Base-by-base conservation (phyloP, 352 stramenopile species). In the Phytophthora syringae region DNA sequence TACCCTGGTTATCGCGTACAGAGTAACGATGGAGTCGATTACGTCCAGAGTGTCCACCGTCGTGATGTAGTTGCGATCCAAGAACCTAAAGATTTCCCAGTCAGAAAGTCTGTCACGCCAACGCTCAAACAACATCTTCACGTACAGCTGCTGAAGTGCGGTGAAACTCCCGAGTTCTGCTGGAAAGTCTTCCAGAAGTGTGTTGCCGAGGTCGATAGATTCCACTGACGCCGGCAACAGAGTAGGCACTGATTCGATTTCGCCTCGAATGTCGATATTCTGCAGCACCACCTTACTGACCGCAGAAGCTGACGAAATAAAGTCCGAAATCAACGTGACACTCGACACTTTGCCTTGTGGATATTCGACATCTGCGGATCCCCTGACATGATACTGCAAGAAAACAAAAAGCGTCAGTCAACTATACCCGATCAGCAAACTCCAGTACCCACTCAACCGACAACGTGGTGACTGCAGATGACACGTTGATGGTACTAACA, bases 21-120 rank as follows among this genome's bases (percentile, higher is more conserved):
- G 47, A 2, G 50, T 54, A 16, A 32, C 52, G 16, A 76, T 58
- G 1, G 63, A 63, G 42, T 76, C 52, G 4, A 72, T 66, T 40
- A 60, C 53, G 18, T 69, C 45, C 24, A 63, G 24, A 16, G 57
- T 27, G 30, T 61, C 57, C 11, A 76, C 52, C 18, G 45, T 63
- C 27, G 65, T 65, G 11, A 77, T 61, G 55, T 74, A 72, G 65
- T 77, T 77, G 34, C 68, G 36, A 28, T 74, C 70, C 30, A 77
- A 28, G 22, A 72, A 34, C 20, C 69, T 77, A 53, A 20, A 34
- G 24, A 52, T n/a, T 54, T 27, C 16, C 20, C 47, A 49, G 7
- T 45, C 36, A 45, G 36, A 25, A 24, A 21, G 39, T 13, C 21
- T 28, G 7, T 16, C 40, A 48, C 40, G 10, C 40, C 40, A 30